Percentiles rank a stretch among this genome's conserved stretches.
Conservation (phyloP, 257 asterid species). For the Solanum appendiculatum region DNA sequence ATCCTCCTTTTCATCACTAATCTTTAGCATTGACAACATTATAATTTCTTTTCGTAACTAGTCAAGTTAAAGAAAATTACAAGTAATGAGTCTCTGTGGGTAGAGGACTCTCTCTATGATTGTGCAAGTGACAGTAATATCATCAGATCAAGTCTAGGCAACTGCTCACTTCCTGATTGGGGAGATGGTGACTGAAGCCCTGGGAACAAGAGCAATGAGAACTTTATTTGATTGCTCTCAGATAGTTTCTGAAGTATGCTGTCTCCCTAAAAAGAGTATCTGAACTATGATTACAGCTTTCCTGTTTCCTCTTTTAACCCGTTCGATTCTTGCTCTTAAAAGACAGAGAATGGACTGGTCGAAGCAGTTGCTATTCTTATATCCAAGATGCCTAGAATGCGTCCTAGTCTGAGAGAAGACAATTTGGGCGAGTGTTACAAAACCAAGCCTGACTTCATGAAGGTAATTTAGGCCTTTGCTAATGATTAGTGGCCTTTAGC, state of each 20-base stretch:
- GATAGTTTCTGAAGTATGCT: not conserved
- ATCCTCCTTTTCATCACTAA: not conserved
- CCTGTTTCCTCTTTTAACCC: not conserved
- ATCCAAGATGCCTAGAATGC: constrained; percentile 85
- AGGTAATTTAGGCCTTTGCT: constrained; percentile 33
- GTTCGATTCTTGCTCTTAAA: constrained; percentile 13
- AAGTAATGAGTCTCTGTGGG: not conserved
- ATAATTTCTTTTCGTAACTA: not conserved
- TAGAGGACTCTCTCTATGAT: not conserved
- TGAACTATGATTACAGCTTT: not conserved
- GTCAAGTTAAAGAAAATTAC: not conserved
- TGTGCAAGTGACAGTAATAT: not conserved
- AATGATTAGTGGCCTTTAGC: not conserved
- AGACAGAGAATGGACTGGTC: constrained; percentile 93
- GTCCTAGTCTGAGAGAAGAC: constrained; percentile 43
- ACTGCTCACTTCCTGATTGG: not conserved
- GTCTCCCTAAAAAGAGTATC: not conserved
- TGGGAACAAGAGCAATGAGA: not conserved
- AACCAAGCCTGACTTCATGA: constrained; percentile 85
- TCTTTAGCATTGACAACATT: not conserved
- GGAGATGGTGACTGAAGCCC: not conserved
- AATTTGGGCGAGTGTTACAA: constrained; percentile 63
- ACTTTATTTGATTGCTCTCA: not conserved
- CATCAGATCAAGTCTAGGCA: not conserved
- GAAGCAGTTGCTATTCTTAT: constrained; percentile 87